These are phyloP conservation scores for Laguncularia racemosa DNA, from an alignment of 345 rosid genomes.

Conservation along the genomic window DNA sequence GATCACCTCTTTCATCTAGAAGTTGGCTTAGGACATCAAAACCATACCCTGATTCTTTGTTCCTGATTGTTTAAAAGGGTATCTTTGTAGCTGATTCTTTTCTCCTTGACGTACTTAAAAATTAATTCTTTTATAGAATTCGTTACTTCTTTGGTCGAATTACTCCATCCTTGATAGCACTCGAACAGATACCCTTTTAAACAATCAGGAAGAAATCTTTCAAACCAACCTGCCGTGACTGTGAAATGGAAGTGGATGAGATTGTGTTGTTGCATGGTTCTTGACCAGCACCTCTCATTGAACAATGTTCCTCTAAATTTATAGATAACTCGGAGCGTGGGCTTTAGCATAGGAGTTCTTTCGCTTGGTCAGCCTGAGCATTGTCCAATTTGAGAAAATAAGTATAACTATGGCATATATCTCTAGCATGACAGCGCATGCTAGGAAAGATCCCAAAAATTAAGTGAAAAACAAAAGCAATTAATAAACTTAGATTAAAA, in stretches of 20 bases:
- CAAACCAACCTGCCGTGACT: background rate
- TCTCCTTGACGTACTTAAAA: background rate
- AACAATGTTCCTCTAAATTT: background rate
- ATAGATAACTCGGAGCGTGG: background rate
- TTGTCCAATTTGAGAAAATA: constrained; percentile 14
- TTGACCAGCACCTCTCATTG: constrained; percentile 6
- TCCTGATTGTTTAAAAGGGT: too few species aligned
- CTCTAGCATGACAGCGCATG: constrained; percentile 8
- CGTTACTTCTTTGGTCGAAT: too few species aligned
- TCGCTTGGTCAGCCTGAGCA: constrained; percentile 4
- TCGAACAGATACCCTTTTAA: background rate
- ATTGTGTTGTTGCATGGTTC: constrained; percentile 7
- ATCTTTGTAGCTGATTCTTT: too few species aligned
- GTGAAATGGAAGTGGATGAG: constrained; percentile 1
- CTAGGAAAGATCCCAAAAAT: too few species aligned
- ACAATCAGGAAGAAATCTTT: background rate
- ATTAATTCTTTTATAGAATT: background rate
- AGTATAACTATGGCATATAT: background rate
- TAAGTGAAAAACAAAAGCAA: too few species aligned
- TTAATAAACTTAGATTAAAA: too few species aligned
- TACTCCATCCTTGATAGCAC: background rate
- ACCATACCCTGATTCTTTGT: background rate
- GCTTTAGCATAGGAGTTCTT: background rate
- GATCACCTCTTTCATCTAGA: background rate
- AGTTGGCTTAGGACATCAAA: background rate